Conservation (phyloP, 2,329 filamentous ascomycete species). For the Aspergillus pseudoviridinutans region DNA sequence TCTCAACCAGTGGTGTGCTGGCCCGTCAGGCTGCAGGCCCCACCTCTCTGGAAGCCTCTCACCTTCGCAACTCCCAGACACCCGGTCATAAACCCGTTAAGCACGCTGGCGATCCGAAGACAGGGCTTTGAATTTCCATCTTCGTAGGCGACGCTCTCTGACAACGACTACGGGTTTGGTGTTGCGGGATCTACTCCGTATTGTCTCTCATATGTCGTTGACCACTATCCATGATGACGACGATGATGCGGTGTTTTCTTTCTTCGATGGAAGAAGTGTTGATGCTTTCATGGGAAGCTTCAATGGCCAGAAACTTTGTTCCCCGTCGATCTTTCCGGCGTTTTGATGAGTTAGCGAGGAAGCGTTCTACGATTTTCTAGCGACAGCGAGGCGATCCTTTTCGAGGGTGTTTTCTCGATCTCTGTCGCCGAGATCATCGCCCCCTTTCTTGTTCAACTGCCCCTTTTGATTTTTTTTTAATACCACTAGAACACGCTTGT, state of each 20-base stretch:
- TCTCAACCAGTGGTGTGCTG: conserved; percentile 18
- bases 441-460: not conserved
- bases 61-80: conserved; percentile 1
- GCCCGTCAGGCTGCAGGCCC: conserved; percentile 17
- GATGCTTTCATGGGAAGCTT: not conserved
- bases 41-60: conserved; percentile 13
- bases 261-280: not conserved
- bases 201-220: not conserved
- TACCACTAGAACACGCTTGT: not conserved
- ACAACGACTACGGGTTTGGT: no score
- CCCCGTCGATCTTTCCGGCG: not conserved
- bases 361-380: not conserved
- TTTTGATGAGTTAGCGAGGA: conserved; percentile 1
- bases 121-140: not conserved
- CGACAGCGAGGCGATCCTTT: not conserved
- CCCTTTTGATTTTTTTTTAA: not conserved
- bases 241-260: not conserved
- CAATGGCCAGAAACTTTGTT: not conserved
- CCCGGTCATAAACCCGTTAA: not conserved
- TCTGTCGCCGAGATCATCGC: not conserved
- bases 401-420: not conserved
- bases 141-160: no score
- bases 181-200: no score
- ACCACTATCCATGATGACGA: not conserved
- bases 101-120: not conserved